Evolutionary conservation across 208 protist species (phyloP), one percentile per base, ranked within the genome.

Genomic region (Trypanosoma scelopori): DNA sequence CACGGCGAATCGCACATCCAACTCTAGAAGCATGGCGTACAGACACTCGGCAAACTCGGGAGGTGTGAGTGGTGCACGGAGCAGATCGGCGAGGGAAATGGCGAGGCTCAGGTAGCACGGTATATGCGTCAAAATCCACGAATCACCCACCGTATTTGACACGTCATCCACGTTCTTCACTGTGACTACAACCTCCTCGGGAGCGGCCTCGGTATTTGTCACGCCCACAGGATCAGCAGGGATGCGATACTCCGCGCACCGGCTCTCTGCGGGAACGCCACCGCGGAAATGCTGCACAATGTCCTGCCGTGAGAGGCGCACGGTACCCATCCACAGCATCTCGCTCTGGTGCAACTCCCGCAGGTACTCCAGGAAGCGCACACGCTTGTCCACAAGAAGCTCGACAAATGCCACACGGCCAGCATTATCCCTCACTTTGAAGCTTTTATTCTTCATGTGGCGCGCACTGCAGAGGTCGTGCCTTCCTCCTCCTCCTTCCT

Each of bases 281-380:
- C 27, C 18, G 20, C 39, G 49, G 50, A 72, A 76, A 45, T 46
- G 66, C 18, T 23, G 47, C 71, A 64, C 45, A 52, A 69, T 59
- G 71, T 66, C 66, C 28, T 37, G 9, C 22, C 60, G 51, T 43
- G 82, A 73, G 7, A 91, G 69, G 15, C 74, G 77, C 5, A 91
- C 67, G 0, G 74, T 82, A 28, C 85, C 88, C 87, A 93, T 93
- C 84, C 87, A 93, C 46, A 93, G 69, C 18, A 68, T 69, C 9
- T 81, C 87, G 49, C 81, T 76, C 32, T 59, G 84, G 74, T 89
- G 82, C 11, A 93, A 28, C 22, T 81, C 68, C 27, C 71, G 69
- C 48, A 93, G 50, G 55, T 91, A 93, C 66, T 93, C 78, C 3
- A 90, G 71, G 35, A 76, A 85, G 35, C 79, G 73, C 12, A 88